Conservation (phyloP, 805 yeast species). For the Myxozyma neotropica region DNA sequence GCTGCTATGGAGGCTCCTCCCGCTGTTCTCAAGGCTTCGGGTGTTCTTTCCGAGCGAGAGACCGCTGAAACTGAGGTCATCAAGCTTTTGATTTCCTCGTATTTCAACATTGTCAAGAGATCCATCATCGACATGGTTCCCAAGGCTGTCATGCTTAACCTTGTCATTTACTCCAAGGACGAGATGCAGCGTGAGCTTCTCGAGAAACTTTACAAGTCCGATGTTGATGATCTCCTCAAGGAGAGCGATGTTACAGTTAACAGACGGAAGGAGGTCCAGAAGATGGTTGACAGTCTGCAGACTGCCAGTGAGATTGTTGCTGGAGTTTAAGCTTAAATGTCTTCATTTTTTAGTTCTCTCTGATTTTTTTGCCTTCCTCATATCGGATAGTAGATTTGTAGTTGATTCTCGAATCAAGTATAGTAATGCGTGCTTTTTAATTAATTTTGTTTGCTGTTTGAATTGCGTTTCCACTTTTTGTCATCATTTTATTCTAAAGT, state of each 20-base stretch:
- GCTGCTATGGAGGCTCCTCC: slow-evolving; percentile 99
- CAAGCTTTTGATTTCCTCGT: slow-evolving; percentile 85
- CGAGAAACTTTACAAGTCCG: slow-evolving; percentile 80
- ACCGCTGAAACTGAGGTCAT: slow-evolving; percentile 96
- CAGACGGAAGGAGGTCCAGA: slow-evolving; percentile 90
- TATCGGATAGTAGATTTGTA: background rate
- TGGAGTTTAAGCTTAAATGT: slow-evolving; percentile 21
- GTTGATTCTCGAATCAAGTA: background rate
- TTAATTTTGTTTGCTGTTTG: background rate
- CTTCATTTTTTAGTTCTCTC: background rate
- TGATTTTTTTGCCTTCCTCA: background rate
- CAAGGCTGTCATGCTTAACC: slow-evolving; percentile 90
- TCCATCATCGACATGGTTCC: slow-evolving; percentile 93
- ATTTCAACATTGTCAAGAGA: slow-evolving; percentile 89
- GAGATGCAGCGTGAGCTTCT: slow-evolving; percentile 89
- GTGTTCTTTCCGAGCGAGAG: slow-evolving; percentile 91
- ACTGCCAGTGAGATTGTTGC: slow-evolving; percentile 90
- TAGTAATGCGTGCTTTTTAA: background rate
- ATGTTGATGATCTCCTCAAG: slow-evolving; percentile 70
- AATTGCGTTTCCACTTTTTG: background rate
- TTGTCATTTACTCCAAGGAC: slow-evolving; percentile 74
- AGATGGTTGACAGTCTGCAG: slow-evolving; percentile 90
- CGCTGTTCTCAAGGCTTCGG: slow-evolving; percentile 87
- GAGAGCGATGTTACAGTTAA: slow-evolving; percentile 92
- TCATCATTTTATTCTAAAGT: background rate